Evolutionary conservation across 2,329 filamentous ascomycete species (phyloP).

Genomic region (Neofusicoccum sp.): DNA sequence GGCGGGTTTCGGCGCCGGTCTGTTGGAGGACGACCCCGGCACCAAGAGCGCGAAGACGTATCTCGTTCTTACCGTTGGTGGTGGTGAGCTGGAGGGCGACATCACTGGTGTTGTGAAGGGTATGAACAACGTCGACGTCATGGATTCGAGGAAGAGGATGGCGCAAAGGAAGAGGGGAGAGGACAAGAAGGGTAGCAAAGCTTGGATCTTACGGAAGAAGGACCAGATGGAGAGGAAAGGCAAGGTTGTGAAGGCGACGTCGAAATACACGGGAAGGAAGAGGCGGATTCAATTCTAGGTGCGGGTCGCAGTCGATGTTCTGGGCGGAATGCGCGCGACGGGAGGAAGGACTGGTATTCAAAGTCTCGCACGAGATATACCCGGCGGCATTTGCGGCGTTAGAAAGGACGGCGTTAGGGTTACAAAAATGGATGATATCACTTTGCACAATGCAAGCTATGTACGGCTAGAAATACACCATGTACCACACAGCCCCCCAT

Average conservation of each 20-base stretch:
- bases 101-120: slow-evolving; percentile 89
- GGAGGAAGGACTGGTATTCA: not conserved
- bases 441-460: slow-evolving; percentile 41
- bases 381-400: slow-evolving; percentile 24
- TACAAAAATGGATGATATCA: slow-evolving; percentile 20
- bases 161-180: slow-evolving; percentile 58
- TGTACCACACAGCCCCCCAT: slow-evolving; percentile 28
- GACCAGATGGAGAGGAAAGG: slow-evolving; percentile 94
- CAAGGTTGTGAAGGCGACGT: slow-evolving; percentile 87
- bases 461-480: slow-evolving; percentile 46
- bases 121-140: slow-evolving; percentile 83
- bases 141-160: slow-evolving; percentile 55
- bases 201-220: slow-evolving; percentile 84
- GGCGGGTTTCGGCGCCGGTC: slow-evolving; percentile 91
- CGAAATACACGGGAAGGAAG: slow-evolving; percentile 93
- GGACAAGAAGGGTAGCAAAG: slow-evolving; percentile 78
- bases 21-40: slow-evolving; percentile 91
- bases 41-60: slow-evolving; percentile 99
- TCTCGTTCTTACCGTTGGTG: slow-evolving; percentile 86
- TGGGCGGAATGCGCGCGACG: not conserved
- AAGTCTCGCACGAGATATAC: slow-evolving; percentile 19
- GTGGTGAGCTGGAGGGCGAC: slow-evolving; percentile 64
- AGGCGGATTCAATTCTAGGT: slow-evolving; percentile 74
- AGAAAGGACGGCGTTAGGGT: slow-evolving; percentile 33
- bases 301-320: not conserved